These are phyloP conservation scores for Cladosporium halotolerans DNA, from an alignment of 2,329 filamentous ascomycete genomes.

Conservation along the genomic window DNA sequence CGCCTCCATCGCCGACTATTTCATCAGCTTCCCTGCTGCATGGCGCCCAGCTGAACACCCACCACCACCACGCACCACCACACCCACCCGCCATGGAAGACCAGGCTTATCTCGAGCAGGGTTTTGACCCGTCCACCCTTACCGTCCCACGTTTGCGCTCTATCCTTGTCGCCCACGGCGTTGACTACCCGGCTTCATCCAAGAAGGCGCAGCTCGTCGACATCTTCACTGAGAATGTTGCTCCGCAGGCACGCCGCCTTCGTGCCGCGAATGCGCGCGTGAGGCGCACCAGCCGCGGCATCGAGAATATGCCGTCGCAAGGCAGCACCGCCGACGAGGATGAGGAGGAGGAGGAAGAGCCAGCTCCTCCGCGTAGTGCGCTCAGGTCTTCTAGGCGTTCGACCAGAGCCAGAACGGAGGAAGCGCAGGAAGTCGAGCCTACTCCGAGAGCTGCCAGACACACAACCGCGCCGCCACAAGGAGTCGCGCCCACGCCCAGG, in stretches of 20 bases:
- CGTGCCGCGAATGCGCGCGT: conserved; percentile 68
- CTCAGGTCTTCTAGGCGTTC: conserved; percentile 17
- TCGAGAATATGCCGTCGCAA: conserved; percentile 63
- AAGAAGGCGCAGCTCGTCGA: conserved; percentile 87
- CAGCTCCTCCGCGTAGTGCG: conserved; percentile 28
- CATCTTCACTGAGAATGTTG: conserved; percentile 72
- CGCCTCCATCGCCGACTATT: no score
- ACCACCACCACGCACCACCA: neutral
- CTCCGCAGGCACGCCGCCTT: conserved; percentile 72
- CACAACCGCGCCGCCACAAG: conserved; percentile 29
- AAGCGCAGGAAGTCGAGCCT: conserved; percentile 29
- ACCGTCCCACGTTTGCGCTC: conserved; percentile 85
- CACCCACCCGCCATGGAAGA: conserved; percentile 43
- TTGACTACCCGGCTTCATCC: conserved; percentile 78
- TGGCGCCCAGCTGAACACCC: no score
- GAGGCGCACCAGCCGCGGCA: conserved; percentile 81
- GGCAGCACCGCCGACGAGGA: conserved; percentile 55
- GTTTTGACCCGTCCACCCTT: conserved; percentile 75
- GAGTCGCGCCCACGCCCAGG: conserved; percentile 22
- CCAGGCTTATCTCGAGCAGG: conserved; percentile 76
- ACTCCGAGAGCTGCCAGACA: conserved; percentile 25
- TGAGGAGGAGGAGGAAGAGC: conserved; percentile 42
- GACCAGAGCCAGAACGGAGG: conserved; percentile 33
- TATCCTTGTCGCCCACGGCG: conserved; percentile 82
- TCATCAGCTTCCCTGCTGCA: no score